Base-by-base conservation (phyloP, 345 rosid species). In the Eucalyptus sp. region DNA sequence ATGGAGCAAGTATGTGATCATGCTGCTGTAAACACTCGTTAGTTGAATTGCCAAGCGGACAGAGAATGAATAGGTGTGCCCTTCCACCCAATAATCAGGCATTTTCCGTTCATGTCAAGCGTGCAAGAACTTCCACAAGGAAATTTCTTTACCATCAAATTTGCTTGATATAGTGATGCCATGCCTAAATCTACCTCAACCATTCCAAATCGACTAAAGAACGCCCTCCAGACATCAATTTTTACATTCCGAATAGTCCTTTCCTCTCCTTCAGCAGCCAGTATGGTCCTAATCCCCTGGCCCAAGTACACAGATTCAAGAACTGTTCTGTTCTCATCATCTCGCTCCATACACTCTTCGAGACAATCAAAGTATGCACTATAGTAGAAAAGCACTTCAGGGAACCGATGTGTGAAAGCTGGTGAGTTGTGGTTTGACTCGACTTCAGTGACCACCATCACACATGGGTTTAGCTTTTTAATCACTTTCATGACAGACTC, bases 311-410 rank as follows among this genome's bases (percentile, higher is more conserved):
- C 16, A 6, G 83, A 27, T 41, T 92, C 92, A 3, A 43, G 27
- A 8, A 52, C 16, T 87, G 7, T 81, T 79, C 92, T 86, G 81
- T 80, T 87, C 51, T 87, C 90, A 60, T 89, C 88, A 29, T 88
- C 90, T 31, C 90, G 41, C 8, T 86, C 90, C 91, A 84, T 81
- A 43, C 92, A 90, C 16, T 86, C 87, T 31, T 93, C 85, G 2
- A 93, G 80, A 87, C 92, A 88, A 76, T 93, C 94, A 7, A 91
- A 93, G 49, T 79, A 86, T 5, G 93, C 92, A 50, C 91, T 89
- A 3, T 15, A 54, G 90, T 43, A 89, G 44, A 91, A 88, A 5
- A 92, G 91, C 15, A 88, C 81, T 33, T 90, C 90, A 10, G 89
- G 2, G 27, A 93, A 92, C 24, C 89, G 90, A 31, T 88, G 37